These are phyloP conservation scores for Trypanosoma congolense DNA, from an alignment of 208 protist genomes.

Conservation along the genomic window DNA sequence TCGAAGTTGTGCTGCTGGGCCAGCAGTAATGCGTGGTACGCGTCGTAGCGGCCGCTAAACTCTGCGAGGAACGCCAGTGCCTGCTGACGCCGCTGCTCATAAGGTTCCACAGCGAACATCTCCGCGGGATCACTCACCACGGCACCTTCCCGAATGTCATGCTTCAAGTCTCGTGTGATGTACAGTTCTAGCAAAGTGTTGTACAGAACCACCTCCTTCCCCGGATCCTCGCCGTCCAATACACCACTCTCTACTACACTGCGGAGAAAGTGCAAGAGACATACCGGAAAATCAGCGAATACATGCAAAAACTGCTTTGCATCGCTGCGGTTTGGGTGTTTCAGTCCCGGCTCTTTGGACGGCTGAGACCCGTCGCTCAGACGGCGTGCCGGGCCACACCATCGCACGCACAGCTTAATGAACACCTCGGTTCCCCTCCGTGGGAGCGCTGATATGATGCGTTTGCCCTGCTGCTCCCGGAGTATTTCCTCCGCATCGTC, in stretches of 20 bases:
- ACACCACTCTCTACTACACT: slow-evolving; percentile 65
- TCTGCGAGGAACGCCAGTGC: slow-evolving; percentile 54
- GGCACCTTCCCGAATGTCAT: slow-evolving; percentile 7
- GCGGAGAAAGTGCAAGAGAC: slow-evolving; percentile 89
- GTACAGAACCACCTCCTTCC: slow-evolving; percentile 44
- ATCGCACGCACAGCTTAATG: slow-evolving; percentile 68
- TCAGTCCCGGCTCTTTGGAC: not conserved
- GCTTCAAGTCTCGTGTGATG: slow-evolving; percentile 51
- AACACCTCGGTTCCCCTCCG: slow-evolving; percentile 51
- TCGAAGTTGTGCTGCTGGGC: slow-evolving; percentile 85
- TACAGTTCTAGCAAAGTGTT: slow-evolving; percentile 97
- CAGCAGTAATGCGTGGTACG: slow-evolving; percentile 89
- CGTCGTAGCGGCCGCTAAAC: slow-evolving; percentile 74
- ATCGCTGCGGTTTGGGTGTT: slow-evolving; percentile 56
- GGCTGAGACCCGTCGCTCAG: slow-evolving; percentile 4
- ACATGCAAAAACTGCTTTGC: slow-evolving; percentile 78
- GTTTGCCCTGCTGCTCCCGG: slow-evolving; percentile 21
- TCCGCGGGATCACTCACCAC: slow-evolving; percentile 1
- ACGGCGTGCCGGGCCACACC: slow-evolving; percentile 41
- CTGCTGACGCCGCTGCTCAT: slow-evolving; percentile 41
- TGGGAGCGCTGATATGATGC: slow-evolving; percentile 38
- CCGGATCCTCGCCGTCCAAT: slow-evolving; percentile 30
- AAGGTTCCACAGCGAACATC: slow-evolving; percentile 42
- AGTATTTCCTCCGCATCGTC: slow-evolving; percentile 81
- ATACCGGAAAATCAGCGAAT: slow-evolving; percentile 87